Evolutionary conservation across 495 filamentous ascomycete species (phyloP).

Genomic region (Lentithecium fluviatile): DNA sequence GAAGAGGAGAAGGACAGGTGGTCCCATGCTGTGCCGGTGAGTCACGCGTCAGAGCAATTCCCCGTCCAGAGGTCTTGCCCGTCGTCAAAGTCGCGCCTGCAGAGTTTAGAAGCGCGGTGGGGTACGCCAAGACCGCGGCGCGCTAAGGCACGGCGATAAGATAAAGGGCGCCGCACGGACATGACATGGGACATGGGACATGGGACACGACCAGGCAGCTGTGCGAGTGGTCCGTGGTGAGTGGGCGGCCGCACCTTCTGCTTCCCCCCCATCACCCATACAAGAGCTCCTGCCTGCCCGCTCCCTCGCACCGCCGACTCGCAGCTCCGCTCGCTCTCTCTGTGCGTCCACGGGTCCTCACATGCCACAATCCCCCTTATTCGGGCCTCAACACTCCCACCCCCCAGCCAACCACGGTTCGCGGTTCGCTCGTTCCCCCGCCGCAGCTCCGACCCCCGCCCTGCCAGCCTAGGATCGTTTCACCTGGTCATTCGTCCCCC

Average conservation of each 20-base stretch:
- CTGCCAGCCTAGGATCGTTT: constrained; percentile 2
- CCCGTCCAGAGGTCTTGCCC: not conserved
- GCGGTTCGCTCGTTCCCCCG: no score
- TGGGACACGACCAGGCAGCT: no score
- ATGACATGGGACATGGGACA: no score
- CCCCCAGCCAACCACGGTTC: not conserved
- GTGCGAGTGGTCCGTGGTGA: not conserved
- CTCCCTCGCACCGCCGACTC: no score
- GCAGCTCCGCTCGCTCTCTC: no score
- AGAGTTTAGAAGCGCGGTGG: constrained; percentile 10
- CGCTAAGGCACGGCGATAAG: constrained; percentile 3
- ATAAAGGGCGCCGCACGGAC: no score
- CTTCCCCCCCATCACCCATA: no score
- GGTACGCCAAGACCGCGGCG: not conserved
- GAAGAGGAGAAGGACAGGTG: not conserved
- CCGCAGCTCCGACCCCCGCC: constrained; percentile 4
- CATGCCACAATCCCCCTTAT: no score
- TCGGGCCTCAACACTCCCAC: not conserved
- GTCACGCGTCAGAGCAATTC: constrained; percentile 2
- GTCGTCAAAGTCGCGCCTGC: no score
- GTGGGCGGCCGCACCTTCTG: no score
- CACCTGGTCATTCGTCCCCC: not conserved
- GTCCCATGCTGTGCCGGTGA: not conserved
- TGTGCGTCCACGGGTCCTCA: no score
- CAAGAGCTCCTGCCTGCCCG: no score